These are phyloP conservation scores for Nicotiana noctiflora DNA, from an alignment of 257 asterid species.

Conservation along the genomic window DNA sequence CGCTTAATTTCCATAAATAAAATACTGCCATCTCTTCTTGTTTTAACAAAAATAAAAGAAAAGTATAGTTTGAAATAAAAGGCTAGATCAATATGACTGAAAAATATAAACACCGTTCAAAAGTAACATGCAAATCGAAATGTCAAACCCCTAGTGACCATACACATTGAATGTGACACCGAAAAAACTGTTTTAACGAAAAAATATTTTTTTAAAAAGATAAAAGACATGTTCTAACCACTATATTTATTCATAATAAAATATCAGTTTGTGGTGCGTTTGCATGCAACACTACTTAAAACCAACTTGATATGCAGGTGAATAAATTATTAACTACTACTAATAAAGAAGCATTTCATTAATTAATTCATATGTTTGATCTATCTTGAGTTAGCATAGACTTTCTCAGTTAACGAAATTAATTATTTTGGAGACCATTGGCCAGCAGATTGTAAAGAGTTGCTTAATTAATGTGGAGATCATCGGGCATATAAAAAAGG, in stretches of 20 bases:
- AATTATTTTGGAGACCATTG: not conserved
- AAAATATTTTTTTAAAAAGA: not conserved
- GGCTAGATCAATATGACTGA: not conserved
- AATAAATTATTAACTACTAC: not conserved
- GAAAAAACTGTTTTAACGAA: constrained; percentile 14
- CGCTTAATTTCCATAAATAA: not conserved
- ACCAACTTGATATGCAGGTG: not conserved
- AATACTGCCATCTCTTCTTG: not conserved
- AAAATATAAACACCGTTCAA: not conserved
- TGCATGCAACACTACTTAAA: not conserved
- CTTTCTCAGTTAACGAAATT: not conserved
- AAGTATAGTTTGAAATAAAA: not conserved
- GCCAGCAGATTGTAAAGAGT: not conserved
- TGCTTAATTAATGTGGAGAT: not conserved
- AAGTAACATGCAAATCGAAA: constrained; percentile 1
- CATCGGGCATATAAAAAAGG: not conserved
- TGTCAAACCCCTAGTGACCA: not conserved
- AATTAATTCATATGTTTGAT: not conserved
- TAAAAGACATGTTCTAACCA: constrained; percentile 17
- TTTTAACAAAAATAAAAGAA: not conserved
- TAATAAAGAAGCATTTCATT: not conserved
- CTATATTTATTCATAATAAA: not conserved
- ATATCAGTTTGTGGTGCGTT: not conserved
- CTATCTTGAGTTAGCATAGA: not conserved
- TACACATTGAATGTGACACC: constrained; percentile 4